These are phyloP conservation scores for Flaveria sonorensis DNA, from an alignment of 129 eudicot species.

Conservation along the genomic window DNA sequence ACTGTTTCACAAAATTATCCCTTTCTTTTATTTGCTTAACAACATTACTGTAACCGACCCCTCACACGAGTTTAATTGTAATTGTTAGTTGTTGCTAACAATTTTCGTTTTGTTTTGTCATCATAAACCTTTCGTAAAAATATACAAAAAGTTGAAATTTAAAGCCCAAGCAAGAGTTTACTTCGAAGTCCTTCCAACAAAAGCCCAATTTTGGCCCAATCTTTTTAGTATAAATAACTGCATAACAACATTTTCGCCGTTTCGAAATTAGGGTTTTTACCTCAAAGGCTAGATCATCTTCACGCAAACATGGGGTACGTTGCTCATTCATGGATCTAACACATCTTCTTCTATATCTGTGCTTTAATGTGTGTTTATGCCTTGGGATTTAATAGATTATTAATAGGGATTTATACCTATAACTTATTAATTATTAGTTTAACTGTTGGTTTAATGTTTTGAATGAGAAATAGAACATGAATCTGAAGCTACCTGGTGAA, in stretches of 20 bases:
- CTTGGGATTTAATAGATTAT: neutral
- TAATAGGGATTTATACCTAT: neutral
- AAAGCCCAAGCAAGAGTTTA: neutral
- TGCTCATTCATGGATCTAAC: conserved; percentile 18
- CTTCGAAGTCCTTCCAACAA: neutral
- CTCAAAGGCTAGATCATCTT: conserved; percentile 17
- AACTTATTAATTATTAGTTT: neutral
- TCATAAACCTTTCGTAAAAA: neutral
- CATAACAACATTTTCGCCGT: conserved; percentile 16
- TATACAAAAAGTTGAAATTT: neutral
- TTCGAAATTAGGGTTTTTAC: conserved; percentile 34
- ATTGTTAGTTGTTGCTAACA: too few species aligned
- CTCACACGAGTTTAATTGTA: too few species aligned
- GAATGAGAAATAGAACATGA: neutral
- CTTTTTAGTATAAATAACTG: neutral
- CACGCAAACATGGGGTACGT: conserved; percentile 45
- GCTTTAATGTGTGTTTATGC: neutral
- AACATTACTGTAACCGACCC: too few species aligned
- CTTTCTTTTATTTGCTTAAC: too few species aligned
- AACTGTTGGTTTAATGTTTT: neutral
- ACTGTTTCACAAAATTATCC: too few species aligned
- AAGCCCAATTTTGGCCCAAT: conserved; percentile 22
- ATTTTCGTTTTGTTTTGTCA: too few species aligned
- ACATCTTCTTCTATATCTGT: neutral
- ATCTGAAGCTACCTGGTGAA: neutral